phyloP scores from a whole-genome alignment of 148 eudicot genomes.

The Camellia sinensis region DNA sequence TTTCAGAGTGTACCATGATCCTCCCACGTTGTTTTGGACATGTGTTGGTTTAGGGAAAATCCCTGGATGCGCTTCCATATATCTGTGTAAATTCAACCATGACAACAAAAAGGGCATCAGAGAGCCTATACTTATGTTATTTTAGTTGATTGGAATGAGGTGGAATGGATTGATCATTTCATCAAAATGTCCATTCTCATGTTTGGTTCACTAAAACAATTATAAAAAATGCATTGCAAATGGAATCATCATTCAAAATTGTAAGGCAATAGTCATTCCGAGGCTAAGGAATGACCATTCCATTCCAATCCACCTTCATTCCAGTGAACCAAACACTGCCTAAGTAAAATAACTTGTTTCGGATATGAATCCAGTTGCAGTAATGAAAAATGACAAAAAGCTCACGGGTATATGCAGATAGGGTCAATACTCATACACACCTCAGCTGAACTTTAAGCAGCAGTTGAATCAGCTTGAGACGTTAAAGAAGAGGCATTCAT shows the following conservation, averaged over 20 bases:
- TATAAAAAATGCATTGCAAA: too few species aligned
- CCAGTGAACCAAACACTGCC: too few species aligned
- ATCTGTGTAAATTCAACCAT: slow-evolving; percentile 10
- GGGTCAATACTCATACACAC: background rate
- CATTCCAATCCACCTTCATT: too few species aligned
- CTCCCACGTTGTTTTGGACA: slow-evolving; percentile 10
- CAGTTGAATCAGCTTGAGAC: slow-evolving; percentile 7
- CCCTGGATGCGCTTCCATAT: slow-evolving; percentile 15
- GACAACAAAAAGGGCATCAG: background rate
- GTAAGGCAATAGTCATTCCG: too few species aligned
- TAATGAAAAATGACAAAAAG: background rate
- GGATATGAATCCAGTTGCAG: background rate
- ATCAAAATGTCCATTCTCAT: too few species aligned
- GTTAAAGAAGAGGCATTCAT: background rate
- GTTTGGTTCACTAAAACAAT: too few species aligned
- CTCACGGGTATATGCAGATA: background rate
- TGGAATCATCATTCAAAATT: too few species aligned
- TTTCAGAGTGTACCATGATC: slow-evolving; percentile 22
- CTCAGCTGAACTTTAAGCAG: background rate
- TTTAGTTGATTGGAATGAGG: too few species aligned
- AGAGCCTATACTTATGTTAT: background rate
- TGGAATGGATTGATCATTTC: too few species aligned
- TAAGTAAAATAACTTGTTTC: background rate
- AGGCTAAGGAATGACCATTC: too few species aligned
- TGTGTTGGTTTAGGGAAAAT: slow-evolving; percentile 13